Evolutionary conservation across 176 grass and related monocot species (phyloP).

Genomic region (Oryza longistaminata): DNA sequence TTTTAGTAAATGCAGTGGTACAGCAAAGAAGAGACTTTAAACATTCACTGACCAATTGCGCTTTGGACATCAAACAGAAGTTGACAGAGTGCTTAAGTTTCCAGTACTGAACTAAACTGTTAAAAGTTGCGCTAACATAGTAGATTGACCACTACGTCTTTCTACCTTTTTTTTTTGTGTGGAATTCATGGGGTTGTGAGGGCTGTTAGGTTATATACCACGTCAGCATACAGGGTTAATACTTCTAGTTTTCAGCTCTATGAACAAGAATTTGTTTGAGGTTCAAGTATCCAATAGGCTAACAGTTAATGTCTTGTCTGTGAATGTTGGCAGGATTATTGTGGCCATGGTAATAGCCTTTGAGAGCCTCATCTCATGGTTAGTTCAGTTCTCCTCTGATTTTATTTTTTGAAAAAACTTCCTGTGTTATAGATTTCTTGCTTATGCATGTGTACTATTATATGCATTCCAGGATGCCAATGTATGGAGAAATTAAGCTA

Average conservation of each 20-base stretch:
- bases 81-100: background rate
- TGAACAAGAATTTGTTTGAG: background rate
- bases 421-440: constrained; percentile 8
- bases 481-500: constrained; percentile 91
- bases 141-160: background rate
- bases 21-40: background rate
- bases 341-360: constrained; percentile 74
- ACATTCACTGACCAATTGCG: background rate
- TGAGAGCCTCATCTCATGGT: constrained; percentile 79
- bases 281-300: background rate
- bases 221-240: background rate
- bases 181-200: background rate
- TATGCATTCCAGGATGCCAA: constrained; percentile 71
- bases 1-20: background rate
- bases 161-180: background rate
- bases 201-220: background rate
- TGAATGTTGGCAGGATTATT: constrained; percentile 77
- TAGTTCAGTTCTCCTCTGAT: constrained; percentile 33
- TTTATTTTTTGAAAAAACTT: background rate
- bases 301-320: constrained; percentile 20
- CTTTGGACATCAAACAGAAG: constrained; percentile 20
- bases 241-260: background rate
- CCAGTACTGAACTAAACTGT: background rate
- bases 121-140: background rate
- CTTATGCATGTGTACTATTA: constrained; percentile 3